Percentiles rank a stretch among this genome's conserved stretches.
Conservation (phyloP, 2,329 filamentous ascomycete species). For the Ambrosiella xylebori region DNA sequence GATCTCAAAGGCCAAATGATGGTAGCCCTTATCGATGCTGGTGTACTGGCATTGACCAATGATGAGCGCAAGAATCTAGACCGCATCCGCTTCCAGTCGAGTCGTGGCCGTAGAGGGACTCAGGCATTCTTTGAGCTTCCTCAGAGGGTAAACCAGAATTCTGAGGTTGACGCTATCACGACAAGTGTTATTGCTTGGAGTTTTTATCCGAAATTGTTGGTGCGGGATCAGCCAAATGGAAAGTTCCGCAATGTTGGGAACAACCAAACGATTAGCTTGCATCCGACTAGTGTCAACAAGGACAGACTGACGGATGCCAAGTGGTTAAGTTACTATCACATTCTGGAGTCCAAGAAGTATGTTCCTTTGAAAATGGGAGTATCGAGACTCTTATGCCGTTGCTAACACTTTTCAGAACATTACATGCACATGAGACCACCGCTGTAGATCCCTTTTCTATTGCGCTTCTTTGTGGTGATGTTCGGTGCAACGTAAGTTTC, state of each 20-base stretch:
- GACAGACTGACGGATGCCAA: conserved; percentile 41
- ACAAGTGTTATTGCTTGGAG: conserved; percentile 79
- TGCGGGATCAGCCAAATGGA: conserved; percentile 48
- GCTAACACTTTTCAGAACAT: conserved; percentile 35
- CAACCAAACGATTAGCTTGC: conserved; percentile 75
- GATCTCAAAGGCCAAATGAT: conserved; percentile 88
- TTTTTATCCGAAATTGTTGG: conserved; percentile 86
- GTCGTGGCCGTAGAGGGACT: conserved; percentile 33
- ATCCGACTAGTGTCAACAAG: conserved; percentile 81
- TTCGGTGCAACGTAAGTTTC: conserved; percentile 56
- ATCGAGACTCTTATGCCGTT: not conserved
- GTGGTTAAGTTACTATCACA: conserved; percentile 91
- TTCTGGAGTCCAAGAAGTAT: conserved; percentile 80
- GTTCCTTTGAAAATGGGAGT: conserved; percentile 16
- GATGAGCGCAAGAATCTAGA: conserved; percentile 55
- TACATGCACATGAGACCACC: conserved; percentile 81
- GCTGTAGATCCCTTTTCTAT: conserved; percentile 68
- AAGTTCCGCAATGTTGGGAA: conserved; percentile 85
- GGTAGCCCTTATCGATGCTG: conserved; percentile 68
- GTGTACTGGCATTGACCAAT: conserved; percentile 57
- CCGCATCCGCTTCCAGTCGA: conserved; percentile 43
- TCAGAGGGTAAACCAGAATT: conserved; percentile 54
- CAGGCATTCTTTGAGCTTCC: conserved; percentile 72
- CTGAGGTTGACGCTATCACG: conserved; percentile 61
- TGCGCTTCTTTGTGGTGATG: conserved; percentile 71